Conservation (phyloP, 2,329 filamentous ascomycete genomes). For the Thelonectria blattea region DNA sequence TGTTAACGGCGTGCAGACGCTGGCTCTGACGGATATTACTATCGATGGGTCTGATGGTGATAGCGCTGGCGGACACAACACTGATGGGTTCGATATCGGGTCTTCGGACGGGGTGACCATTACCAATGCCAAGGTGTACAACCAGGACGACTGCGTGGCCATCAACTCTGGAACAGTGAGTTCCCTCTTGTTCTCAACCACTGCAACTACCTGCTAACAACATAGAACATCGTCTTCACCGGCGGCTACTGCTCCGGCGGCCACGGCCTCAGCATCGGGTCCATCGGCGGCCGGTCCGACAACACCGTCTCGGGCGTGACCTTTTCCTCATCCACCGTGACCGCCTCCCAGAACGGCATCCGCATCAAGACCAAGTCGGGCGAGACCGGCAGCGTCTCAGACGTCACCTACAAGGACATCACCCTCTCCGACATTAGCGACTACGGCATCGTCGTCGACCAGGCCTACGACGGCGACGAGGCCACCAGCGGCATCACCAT, state of each 20-base stretch:
- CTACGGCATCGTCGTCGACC: slow-evolving; percentile 19
- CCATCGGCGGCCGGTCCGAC: slow-evolving; percentile 18
- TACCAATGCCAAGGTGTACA: slow-evolving; percentile 12
- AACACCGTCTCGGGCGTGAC: slow-evolving; percentile 16
- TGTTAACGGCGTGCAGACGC: slow-evolving; percentile 14
- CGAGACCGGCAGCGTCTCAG: slow-evolving; percentile 2
- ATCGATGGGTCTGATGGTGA: slow-evolving; percentile 14
- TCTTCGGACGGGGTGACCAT: slow-evolving; percentile 16
- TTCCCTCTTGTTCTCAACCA: neutral
- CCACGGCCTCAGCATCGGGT: slow-evolving; percentile 18
- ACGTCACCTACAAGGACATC: slow-evolving; percentile 21
- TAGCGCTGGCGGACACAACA: slow-evolving; percentile 16
- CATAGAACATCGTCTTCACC: slow-evolving; percentile 17
- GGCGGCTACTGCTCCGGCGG: slow-evolving; percentile 17
- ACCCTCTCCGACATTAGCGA: slow-evolving; percentile 15
- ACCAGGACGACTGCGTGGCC: slow-evolving; percentile 18
- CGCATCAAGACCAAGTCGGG: slow-evolving; percentile 19
- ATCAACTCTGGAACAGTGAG: slow-evolving; percentile 18
- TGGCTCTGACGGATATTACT: slow-evolving; percentile 12
- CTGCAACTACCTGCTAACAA: neutral
- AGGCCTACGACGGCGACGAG: slow-evolving; percentile 18
- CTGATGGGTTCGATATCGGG: slow-evolving; percentile 19
- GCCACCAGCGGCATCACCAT: slow-evolving; percentile 20
- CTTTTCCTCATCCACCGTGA: slow-evolving; percentile 13
- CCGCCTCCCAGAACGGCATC: slow-evolving; percentile 13